Evolutionary conservation across 1,284 basidiomycete genomes (phyloP).

Genomic region (Cutaneotrichosporon daszewskae): DNA sequence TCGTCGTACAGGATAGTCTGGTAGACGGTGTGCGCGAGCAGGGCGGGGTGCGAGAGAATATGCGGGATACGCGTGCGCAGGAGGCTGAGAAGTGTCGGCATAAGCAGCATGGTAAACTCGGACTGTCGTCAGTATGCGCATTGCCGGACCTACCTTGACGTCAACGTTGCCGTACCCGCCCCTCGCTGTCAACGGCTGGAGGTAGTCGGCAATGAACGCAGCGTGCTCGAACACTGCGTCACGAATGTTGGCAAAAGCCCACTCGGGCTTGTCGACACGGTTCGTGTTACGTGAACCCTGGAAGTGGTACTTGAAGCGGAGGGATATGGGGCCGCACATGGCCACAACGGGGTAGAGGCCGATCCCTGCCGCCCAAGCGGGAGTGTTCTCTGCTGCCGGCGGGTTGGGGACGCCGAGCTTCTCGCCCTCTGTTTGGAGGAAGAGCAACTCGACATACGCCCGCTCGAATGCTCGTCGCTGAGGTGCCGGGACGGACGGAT

Average conservation of each 20-base stretch:
- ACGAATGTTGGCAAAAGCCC: slow-evolving; percentile 88
- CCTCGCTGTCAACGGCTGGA: slow-evolving; percentile 64
- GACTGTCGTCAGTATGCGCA: slow-evolving; percentile 50
- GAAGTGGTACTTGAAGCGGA: slow-evolving; percentile 95
- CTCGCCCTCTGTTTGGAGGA: slow-evolving; percentile 61
- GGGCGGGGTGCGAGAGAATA: slow-evolving; percentile 68
- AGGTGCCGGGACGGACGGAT: slow-evolving; percentile 52
- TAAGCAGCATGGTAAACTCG: slow-evolving; percentile 67
- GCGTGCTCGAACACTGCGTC: slow-evolving; percentile 77
- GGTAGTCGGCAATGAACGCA: slow-evolving; percentile 65
- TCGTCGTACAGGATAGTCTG: slow-evolving; percentile 85
- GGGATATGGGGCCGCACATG: slow-evolving; percentile 73
- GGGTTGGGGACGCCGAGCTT: slow-evolving; percentile 5
- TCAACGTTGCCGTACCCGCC: slow-evolving; percentile 62
- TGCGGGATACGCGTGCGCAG: slow-evolving; percentile 67
- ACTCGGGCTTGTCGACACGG: slow-evolving; percentile 94
- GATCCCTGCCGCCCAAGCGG: slow-evolving; percentile 29
- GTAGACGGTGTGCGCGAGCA: slow-evolving; percentile 92
- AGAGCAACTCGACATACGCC: slow-evolving; percentile 67
- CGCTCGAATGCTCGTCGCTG: slow-evolving; percentile 62
- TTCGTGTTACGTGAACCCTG: slow-evolving; percentile 82
- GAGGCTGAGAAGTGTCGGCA: slow-evolving; percentile 66
- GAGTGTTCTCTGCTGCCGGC: slow-evolving; percentile 1
- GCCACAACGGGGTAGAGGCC: slow-evolving; percentile 75
- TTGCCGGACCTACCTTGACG: slow-evolving; percentile 61